Base-by-base conservation (phyloP, 2,329 filamentous ascomycete species). In the Aspergillus awamori region DNA sequence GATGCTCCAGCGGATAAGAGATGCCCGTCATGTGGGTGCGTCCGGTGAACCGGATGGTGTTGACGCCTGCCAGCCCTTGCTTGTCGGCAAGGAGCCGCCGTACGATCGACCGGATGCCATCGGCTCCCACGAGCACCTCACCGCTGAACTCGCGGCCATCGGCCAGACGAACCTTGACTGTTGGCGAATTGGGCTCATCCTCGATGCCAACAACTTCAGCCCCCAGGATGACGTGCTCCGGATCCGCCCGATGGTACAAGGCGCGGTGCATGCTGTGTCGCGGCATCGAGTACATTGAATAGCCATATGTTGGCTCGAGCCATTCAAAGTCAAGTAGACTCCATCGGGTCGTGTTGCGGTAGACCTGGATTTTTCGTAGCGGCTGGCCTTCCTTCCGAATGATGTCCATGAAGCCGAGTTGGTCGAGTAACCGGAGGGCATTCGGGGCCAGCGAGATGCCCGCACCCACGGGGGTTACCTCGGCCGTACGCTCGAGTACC, bases 361-460 rank as follows among this genome's bases (percentile, higher is more conserved):
- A 58, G 11, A 58, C 45, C 8, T 48, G 55, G 10, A 58, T 52
- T 7, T 38, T 48, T 7, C 45, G 33, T 7, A 58, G 45, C 24
- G 28, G 41, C 6, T 51, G 43, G 20, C 41, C 45, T 13, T 58
- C 33, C 20, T 24, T 26, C 8, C 22, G 45, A 6, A 58, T 58
- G 5, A 13, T n/a, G 20, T 39, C 28, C 11, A 39, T 24, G 17
- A 58, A 38, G 3, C 55, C 55, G 2, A 58, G 55, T 24, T 58
- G 55, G 22, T 58, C 55, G 15, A 58, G 10, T 4, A 52, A 33
- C 24, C 55, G 55, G 10, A 58, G 45, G 11, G 28, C 33, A 26
- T 58, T 58, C 13, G 55, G 55, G 3, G 55, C 55, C 15, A 58
- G 33, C 17, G 55, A 58, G 22, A 58, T 58, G 3, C 55, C 45